Conservation (phyloP, 2,329 filamentous ascomycete species). For the Microdochium paspali region DNA sequence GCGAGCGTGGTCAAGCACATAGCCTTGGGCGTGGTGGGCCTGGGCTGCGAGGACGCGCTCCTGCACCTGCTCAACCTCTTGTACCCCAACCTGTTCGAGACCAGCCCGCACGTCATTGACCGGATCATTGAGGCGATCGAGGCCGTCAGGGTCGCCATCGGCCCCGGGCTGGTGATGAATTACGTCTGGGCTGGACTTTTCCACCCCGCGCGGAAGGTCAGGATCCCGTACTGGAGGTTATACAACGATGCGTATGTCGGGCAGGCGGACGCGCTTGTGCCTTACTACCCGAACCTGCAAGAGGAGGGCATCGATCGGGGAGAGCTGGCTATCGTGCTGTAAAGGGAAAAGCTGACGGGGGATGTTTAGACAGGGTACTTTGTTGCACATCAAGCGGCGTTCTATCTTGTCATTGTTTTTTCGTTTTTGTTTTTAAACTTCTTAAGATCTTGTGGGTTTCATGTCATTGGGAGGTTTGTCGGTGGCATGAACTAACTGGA, state of each 20-base stretch:
- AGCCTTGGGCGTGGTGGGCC: constrained; percentile 89
- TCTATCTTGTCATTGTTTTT: constrained; percentile 1
- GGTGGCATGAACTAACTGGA: no score
- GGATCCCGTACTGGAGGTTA: constrained; percentile 88
- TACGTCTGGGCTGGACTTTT: constrained; percentile 98
- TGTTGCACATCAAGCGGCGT: constrained; percentile 8
- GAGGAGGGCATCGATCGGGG: constrained; percentile 71
- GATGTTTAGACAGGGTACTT: background rate
- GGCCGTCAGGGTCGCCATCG: constrained; percentile 86
- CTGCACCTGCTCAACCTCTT: constrained; percentile 92
- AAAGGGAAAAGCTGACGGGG: constrained; percentile 14
- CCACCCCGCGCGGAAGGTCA: constrained; percentile 91
- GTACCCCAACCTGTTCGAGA: constrained; percentile 96
- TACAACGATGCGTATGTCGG: constrained; percentile 98
- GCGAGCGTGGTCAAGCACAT: constrained; percentile 97
- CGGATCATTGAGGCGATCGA: constrained; percentile 96
- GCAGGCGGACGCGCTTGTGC: constrained; percentile 86
- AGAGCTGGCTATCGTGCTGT: constrained; percentile 78
- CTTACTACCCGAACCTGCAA: constrained; percentile 83
- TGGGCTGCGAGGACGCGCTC: constrained; percentile 98
- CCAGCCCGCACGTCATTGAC: constrained; percentile 95
- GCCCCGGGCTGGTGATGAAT: constrained; percentile 88
- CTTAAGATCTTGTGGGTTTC: no score
- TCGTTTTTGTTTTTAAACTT: background rate
- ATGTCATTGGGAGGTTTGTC: no score